These are phyloP conservation scores for Monotropa hypopitys DNA, from an alignment of 179 eudicot genomes.

Conservation along the genomic window DNA sequence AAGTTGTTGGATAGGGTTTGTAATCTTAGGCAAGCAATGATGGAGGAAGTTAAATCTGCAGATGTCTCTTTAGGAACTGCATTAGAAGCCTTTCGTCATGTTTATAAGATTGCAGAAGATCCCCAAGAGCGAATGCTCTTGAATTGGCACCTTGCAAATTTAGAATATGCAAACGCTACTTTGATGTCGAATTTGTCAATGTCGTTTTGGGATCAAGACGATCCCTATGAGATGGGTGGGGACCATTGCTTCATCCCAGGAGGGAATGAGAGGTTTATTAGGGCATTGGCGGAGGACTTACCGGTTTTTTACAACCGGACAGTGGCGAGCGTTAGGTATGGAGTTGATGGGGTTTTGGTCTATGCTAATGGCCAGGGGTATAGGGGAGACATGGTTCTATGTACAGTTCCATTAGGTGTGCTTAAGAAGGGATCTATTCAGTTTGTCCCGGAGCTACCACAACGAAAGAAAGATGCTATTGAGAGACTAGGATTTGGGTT, in stretches of 20 bases:
- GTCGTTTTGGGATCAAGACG: slow-evolving; percentile 99
- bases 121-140: slow-evolving; percentile 69
- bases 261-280: slow-evolving; percentile 75
- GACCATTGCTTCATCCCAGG: slow-evolving; percentile 98
- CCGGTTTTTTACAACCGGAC: slow-evolving; percentile 54
- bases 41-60: slow-evolving; percentile 69
- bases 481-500: slow-evolving; percentile 83
- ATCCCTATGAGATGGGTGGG: slow-evolving; percentile 96
- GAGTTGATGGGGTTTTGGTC: slow-evolving; percentile 73
- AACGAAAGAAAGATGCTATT: slow-evolving; percentile 66
- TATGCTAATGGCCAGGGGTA: slow-evolving; percentile 65
- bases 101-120: slow-evolving; percentile 58
- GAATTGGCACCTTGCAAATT: slow-evolving; percentile 96
- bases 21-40: slow-evolving; percentile 82
- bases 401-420: slow-evolving; percentile 83
- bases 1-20: slow-evolving; percentile 88
- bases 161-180: slow-evolving; percentile 89
- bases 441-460: slow-evolving; percentile 83
- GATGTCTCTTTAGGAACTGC: slow-evolving; percentile 82
- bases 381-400: slow-evolving; percentile 79
- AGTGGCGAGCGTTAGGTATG: slow-evolving; percentile 65
- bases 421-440: slow-evolving; percentile 62
- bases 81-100: slow-evolving; percentile 67
- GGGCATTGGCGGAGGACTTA: slow-evolving; percentile 74
- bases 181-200: slow-evolving; percentile 71